Evolutionary conservation across 352 stramenopile species (phyloP), one percentile per base, ranked within the genome.

Genomic region (Phytophthora hybrid): DNA sequence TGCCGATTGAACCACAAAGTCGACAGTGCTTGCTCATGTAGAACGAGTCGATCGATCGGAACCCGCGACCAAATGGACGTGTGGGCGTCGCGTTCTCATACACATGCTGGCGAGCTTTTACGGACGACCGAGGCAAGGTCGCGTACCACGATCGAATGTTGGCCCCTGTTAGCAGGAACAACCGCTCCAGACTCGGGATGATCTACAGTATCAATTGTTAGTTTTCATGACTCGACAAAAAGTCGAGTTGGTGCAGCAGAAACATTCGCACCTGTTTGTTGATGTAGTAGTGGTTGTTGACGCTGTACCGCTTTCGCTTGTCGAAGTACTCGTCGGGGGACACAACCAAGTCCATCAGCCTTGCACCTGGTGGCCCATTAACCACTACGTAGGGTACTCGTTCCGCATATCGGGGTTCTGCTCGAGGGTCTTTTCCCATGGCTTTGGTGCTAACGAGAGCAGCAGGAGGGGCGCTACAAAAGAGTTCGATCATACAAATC

Each of bases 251-350:
- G 21, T 34, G 32, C 39, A 44, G 26, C 34, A 74, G 0, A 19
- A 53, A 11, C 14, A 32, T 31, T 60, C 67, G 46, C 62, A 93
- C 84, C 79, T 94, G 90, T 66, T 98, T 98, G 64, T 93, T 82
- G 67, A 98, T 96, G 77, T 98, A 98, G 81, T 98, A 98, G 70
- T 97, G 89, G 59, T 94, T 89, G 71, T 98, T 98, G 67, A 98
- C 79, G n/a, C 78, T 81, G 64, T 89, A 71, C 14, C 67, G 76
- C 61, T 71, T 73, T 39, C 71, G 51, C 51, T 83, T 84, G 60
- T 80, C 74, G 13, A 89, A 66, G 19, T 93, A 84, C 46, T 97
- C 88, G 8, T 87, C 73, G 0, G 94, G 95, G 10, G 89, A 91
- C 23, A 97, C 85, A 3, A 98, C 95, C 49, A 98, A 80, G 62